Evolutionary conservation across 2,329 filamentous ascomycete genomes (phyloP), one percentile per base, ranked within the genome.

Genomic region (Aspergillus quadricinctus): DNA sequence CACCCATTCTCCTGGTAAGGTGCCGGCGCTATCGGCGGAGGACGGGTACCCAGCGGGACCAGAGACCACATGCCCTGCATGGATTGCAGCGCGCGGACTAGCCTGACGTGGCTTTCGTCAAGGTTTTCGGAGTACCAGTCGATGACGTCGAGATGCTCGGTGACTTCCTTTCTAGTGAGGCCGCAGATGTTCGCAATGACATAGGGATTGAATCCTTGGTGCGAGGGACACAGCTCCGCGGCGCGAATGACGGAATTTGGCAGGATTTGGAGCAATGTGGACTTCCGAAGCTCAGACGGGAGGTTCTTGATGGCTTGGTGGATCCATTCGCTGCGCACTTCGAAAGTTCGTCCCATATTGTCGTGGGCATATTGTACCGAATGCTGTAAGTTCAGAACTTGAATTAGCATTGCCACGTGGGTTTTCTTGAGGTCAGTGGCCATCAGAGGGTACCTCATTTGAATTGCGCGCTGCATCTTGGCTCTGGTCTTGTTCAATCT

Each of bases 41-140:
- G 35, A 46, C 37, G 7, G 53, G 25, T 54, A 29, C 3, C 48
- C 35, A 48, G 40, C 8, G 51, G 11, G 7, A 58, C 58, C 8
- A 54, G 51, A 35, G 66, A 61, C 74, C 73, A 76, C 58, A 75
- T 65, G 0, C 65, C 69, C 19, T 66, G 61, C 10, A 76, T 54
- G 0, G 61, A 62, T 21, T 64, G 61, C 11, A 76, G 57, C 7
- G 54, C 54, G 4, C 48, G 29, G 3, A 62, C 25, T 3, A 69
- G 54, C 1, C 57, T 46, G 4, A 52, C 45, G 19, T 68, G 57
- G 1, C 59, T 35, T 0, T 56, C 19, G 2, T 43, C 31, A 17
- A 67, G 51, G 5, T 57, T 40, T 1, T 63, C 52, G 4, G 61
- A 59, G 48, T 65, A 64, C 41, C 52, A 37, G 3, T 65, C 55